These are phyloP conservation scores for Wickerhamiella galacta DNA, from an alignment of 805 yeast species.

Conservation along the genomic window DNA sequence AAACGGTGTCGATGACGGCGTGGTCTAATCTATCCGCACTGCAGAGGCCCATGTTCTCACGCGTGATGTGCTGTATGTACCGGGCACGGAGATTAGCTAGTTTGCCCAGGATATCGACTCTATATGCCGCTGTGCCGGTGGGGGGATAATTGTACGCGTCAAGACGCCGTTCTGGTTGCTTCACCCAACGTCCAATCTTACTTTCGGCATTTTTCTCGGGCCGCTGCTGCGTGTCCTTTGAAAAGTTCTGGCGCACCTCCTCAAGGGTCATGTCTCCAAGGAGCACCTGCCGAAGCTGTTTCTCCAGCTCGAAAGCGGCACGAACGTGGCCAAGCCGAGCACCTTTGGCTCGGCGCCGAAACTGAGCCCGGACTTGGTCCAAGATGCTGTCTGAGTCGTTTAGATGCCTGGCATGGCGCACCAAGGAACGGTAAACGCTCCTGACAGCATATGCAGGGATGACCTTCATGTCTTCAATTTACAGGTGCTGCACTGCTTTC, in stretches of 20 bases:
- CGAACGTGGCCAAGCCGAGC: slow-evolving; percentile 7
- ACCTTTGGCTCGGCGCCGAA: slow-evolving; percentile 3
- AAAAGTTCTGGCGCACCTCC: slow-evolving; percentile 1
- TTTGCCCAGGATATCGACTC: slow-evolving; percentile 3
- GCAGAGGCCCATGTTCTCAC: not conserved
- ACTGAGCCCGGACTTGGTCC: slow-evolving; percentile 3
- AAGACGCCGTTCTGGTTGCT: slow-evolving; percentile 10
- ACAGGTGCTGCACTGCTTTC: no score
- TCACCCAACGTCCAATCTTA: slow-evolving; percentile 7
- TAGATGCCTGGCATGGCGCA: not conserved
- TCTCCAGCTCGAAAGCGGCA: slow-evolving; percentile 9
- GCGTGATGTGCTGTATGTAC: not conserved
- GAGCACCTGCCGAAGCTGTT: slow-evolving; percentile 7
- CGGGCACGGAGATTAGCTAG: slow-evolving; percentile 1
- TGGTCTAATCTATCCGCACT: not conserved
- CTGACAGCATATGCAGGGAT: no score
- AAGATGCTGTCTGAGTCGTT: not conserved
- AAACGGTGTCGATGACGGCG: slow-evolving; percentile 9
- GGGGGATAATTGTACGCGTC: slow-evolving; percentile 13
- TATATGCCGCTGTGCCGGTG: not conserved
- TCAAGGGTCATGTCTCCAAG: slow-evolving; percentile 2
- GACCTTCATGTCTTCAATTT: no score
- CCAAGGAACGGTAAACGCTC: not conserved
- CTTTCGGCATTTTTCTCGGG: slow-evolving; percentile 1
- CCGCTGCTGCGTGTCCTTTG: not conserved